Percentiles rank a stretch among this genome's conserved stretches.
These are phyloP conservation scores for Hylodesmum podocarpum DNA, from an alignment of 306 rosid species.

Conservation along the genomic window DNA sequence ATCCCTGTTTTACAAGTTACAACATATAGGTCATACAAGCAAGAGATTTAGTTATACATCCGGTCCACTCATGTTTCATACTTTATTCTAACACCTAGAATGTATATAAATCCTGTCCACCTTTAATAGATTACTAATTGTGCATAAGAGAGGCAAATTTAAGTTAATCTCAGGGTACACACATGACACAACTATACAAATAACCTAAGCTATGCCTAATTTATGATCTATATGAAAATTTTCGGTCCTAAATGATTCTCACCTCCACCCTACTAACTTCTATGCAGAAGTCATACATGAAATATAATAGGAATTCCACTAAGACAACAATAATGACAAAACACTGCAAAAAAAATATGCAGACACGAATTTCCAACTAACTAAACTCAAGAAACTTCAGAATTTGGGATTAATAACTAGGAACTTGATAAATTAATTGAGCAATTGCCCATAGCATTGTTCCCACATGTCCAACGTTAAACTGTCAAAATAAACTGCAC, in stretches of 20 bases:
- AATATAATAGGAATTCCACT: not conserved
- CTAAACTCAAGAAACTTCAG: not conserved
- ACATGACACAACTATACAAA: not conserved
- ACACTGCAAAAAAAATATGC: no score
- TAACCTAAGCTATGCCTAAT: not conserved
- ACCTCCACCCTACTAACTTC: no score
- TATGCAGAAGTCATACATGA: not conserved
- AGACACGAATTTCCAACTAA: no score
- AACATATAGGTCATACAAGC: not conserved
- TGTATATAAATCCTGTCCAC: not conserved
- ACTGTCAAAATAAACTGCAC: not conserved
- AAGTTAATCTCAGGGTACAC: not conserved
- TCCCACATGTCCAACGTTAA: not conserved
- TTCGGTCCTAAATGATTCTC: no score
- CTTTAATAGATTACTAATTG: not conserved
- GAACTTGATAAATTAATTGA: not conserved
- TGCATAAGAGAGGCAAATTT: not conserved
- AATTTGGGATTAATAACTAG: not conserved
- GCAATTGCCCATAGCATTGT: not conserved
- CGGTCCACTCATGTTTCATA: not conserved
- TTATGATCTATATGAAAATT: no score
- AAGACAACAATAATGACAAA: not conserved
- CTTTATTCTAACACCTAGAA: not conserved
- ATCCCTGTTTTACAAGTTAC: not conserved
- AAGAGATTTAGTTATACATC: not conserved